Conservation (phyloP, 495 filamentous ascomycete genomes). For the Neurospora terricola region DNA sequence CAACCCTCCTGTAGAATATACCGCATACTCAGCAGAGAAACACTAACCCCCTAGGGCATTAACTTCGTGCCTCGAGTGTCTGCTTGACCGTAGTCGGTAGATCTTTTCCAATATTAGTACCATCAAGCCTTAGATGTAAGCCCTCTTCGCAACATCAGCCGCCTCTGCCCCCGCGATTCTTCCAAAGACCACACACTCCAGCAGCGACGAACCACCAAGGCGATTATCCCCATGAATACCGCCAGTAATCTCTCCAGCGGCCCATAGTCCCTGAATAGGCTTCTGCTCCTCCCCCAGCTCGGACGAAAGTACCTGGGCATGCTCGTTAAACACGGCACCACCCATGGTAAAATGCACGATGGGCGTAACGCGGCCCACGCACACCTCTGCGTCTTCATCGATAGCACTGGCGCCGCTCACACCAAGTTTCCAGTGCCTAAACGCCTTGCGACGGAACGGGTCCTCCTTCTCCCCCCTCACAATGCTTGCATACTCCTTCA, state of each 20-base stretch:
- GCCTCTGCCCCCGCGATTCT: slow-evolving; percentile 39
- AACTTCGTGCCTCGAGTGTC: not conserved
- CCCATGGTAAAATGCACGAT: slow-evolving; percentile 55
- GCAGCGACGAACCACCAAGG: slow-evolving; percentile 39
- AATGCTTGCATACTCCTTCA: slow-evolving; percentile 36
- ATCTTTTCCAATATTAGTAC: not conserved
- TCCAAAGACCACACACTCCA: slow-evolving; percentile 53
- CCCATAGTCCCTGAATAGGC: slow-evolving; percentile 39
- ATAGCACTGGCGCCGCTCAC: slow-evolving; percentile 8
- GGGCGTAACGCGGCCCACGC: slow-evolving; percentile 47
- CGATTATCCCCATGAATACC: slow-evolving; percentile 48
- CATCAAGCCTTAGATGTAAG: not conserved
- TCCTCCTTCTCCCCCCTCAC: slow-evolving; percentile 28
- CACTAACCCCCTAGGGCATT: not conserved
- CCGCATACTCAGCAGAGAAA: not conserved
- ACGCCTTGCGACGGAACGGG: slow-evolving; percentile 32
- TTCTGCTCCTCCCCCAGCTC: slow-evolving; percentile 14
- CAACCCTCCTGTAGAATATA: not conserved
- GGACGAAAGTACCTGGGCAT: slow-evolving; percentile 29
- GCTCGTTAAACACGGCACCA: slow-evolving; percentile 38
- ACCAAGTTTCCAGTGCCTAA: slow-evolving; percentile 45
- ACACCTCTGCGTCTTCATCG: slow-evolving; percentile 38
- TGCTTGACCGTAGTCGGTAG: not conserved
- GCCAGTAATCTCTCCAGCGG: slow-evolving; percentile 45
- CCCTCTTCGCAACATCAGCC: not conserved